Evolutionary conservation across 169 alveolate genomes (phyloP), one percentile per base, ranked within the genome.

Genomic region (Eimeria necatrix): DNA sequence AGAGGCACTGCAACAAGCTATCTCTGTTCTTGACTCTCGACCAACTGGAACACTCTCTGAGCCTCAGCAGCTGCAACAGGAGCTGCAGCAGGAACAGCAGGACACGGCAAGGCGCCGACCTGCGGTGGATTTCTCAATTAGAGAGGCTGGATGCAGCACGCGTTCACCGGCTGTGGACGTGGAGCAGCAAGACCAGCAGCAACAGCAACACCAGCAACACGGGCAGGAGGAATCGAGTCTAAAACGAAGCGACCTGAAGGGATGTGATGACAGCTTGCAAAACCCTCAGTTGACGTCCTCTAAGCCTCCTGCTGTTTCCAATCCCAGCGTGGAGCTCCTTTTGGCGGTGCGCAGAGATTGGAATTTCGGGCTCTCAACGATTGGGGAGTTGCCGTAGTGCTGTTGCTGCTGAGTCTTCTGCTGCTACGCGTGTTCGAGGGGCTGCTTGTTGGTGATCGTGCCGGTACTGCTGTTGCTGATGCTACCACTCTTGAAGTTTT

Each of bases 271-370:
- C 41, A 32, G 41, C 41, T 32, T 32, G 0, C 41, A 32, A 32
- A 32, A 32, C 41, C 41, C 41, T 32, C 41, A 32, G 41, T 32
- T 32, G 41, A 32, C 41, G 41, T 32, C 41, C 41, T 32, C 41
- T 32, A 32, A 32, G n/a, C 80, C 80, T 70, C 32, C 90, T n/a
- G 4, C 90, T 51, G 51, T 51, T 59, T 81, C 73, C 56, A 71
- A 81, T 4, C 90, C 90, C 73, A 81, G 73, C 14, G 90, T 81
- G 20, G 90, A 53, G 22, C 90, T 81, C 22, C 90, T 81, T 41
- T 71, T 81, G 18, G 90, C 90, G 51, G 90, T 81, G 49, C n/a
- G 90, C 49, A 26, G 9, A 9, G 51, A 46, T 10, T 18, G 60
- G 53, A 32, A n/a, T 64, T 32, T 10, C 56, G 41, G 49, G 68